phyloP scores from a whole-genome alignment of 345 rosid genomes.

The Cardamine occulta region DNA sequence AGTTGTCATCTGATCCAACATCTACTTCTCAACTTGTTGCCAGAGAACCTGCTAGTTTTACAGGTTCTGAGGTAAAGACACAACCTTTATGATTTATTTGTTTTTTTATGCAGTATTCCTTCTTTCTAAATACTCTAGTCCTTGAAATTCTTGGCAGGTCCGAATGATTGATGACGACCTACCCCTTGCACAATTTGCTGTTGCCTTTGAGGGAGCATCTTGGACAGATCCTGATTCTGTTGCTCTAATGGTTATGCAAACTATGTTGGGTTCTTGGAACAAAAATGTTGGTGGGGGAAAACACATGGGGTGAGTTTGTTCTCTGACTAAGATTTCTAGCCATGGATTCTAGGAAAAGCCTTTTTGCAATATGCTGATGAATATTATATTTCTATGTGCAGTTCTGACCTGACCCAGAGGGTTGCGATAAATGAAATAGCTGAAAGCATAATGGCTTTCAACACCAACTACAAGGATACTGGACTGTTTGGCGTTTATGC shows the following conservation, averaged over 20 bases:
- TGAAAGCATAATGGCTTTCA: slow-evolving; percentile 97
- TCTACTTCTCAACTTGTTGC: slow-evolving; percentile 84
- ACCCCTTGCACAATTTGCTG: slow-evolving; percentile 98
- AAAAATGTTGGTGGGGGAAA: slow-evolving; percentile 89
- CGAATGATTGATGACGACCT: slow-evolving; percentile 89
- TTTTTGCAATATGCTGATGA: slow-evolving; percentile 31
- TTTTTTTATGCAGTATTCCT: slow-evolving; percentile 3
- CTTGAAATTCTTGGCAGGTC: slow-evolving; percentile 55
- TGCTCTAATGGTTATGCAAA: slow-evolving; percentile 95
- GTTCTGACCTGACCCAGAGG: slow-evolving; percentile 89
- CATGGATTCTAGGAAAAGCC: not conserved
- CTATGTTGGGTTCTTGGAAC: slow-evolving; percentile 98
- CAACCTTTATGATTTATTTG: slow-evolving; percentile 3
- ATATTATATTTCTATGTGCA: slow-evolving; percentile 43
- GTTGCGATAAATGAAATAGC: slow-evolving; percentile 87
- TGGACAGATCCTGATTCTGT: slow-evolving; percentile 99
- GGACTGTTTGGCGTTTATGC: slow-evolving; percentile 98
- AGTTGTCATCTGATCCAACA: slow-evolving; percentile 81
- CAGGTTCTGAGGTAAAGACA: slow-evolving; percentile 91
- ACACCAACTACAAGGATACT: slow-evolving; percentile 98
- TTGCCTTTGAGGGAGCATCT: slow-evolving; percentile 96
- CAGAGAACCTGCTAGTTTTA: slow-evolving; percentile 81
- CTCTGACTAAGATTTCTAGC: not conserved
- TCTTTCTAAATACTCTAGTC: not conserved
- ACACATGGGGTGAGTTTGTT: slow-evolving; percentile 87